Conservation (phyloP, 495 filamentous ascomycete genomes). For the Pyronema omphalodes region DNA sequence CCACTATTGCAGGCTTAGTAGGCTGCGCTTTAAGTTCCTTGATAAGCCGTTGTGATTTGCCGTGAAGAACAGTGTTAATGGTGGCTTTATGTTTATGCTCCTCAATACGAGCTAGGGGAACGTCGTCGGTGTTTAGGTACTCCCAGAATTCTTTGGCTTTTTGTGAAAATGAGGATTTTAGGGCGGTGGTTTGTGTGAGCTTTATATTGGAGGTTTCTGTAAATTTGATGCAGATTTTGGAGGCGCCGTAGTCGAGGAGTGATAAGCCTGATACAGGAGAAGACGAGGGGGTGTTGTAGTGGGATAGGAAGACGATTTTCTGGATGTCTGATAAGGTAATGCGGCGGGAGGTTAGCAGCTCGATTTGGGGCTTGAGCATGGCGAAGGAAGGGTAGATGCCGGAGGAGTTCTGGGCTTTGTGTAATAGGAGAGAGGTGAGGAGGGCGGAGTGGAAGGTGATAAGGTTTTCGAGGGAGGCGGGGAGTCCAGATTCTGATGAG, state of each 20-base stretch:
- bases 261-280: conserved; percentile 3
- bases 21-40: conserved; percentile 10
- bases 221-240: conserved; percentile 18
- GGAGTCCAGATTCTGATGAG: conserved; percentile 1
- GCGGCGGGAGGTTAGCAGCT: conserved; percentile 12
- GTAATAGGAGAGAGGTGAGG: conserved; percentile 16
- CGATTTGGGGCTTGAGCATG: conserved; percentile 16
- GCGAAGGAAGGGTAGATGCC: conserved; percentile 15
- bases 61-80: conserved; percentile 16
- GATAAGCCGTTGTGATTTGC: conserved; percentile 16
- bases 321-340: conserved; percentile 14
- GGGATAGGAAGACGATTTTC: conserved; percentile 18
- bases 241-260: conserved; percentile 15
- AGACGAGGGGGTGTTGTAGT: conserved; percentile 5
- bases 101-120: conserved; percentile 9
- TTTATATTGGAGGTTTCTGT: conserved; percentile 13
- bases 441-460: conserved; percentile 16
- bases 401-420: conserved; percentile 14
- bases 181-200: conserved; percentile 11
- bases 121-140: conserved; percentile 2
- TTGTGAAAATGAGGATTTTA: conserved; percentile 13
- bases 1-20: background rate
- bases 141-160: conserved; percentile 9
- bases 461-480: conserved; percentile 7
- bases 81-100: conserved; percentile 15